Evolutionary conservation across 139 green algal species (phyloP), one percentile per base, ranked within the genome.

Genomic region (Limnomonas spitsbergensis): DNA sequence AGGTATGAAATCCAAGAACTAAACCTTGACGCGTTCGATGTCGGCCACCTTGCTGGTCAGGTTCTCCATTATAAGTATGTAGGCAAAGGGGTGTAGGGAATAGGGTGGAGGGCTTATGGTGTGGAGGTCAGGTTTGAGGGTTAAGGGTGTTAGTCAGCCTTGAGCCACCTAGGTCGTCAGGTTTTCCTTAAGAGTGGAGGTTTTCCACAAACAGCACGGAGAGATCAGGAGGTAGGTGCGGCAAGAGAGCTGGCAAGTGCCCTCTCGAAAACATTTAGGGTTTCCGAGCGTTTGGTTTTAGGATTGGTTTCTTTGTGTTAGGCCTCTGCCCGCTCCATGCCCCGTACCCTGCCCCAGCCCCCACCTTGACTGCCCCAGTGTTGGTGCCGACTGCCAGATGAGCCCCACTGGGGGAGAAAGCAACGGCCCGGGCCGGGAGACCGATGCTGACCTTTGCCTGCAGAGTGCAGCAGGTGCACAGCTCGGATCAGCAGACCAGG

Each of bases 361-460:
- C 20, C 47, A 84, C 84, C 73, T 84, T 78, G 34, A 89, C 53
- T 35, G 40, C 47, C 9, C 87, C 87, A 24, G 72, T 86, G 40
- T 69, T 66, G 2, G 70, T 82, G 29, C 89, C 89, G 1, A 91
- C 83, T 1, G 89, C 89, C 47, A 91, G 71, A 75, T 91, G 87
- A 6, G 82, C 75, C 3, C 83, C 87, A 61, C 91, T 84, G 7
- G 85, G 84, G 35, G 80, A 87, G 77, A 88, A 91, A 36, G 76
- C 82, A 32, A 90, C 72, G 2, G 76, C 66, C 2, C 79, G 72
- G 1, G 81, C 77, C 4, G 81, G 27, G 26, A 85, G 36, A 38
- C 80, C 81, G 29, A 89, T 78, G 73, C 86, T 84, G 20, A 90
- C 84, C 35, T 86, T 83, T 34, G 84, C 83, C 82, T 86, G 77